Conservation (phyloP, 2,329 filamentous ascomycete genomes). For the Coccinonectria pachysandricola region DNA sequence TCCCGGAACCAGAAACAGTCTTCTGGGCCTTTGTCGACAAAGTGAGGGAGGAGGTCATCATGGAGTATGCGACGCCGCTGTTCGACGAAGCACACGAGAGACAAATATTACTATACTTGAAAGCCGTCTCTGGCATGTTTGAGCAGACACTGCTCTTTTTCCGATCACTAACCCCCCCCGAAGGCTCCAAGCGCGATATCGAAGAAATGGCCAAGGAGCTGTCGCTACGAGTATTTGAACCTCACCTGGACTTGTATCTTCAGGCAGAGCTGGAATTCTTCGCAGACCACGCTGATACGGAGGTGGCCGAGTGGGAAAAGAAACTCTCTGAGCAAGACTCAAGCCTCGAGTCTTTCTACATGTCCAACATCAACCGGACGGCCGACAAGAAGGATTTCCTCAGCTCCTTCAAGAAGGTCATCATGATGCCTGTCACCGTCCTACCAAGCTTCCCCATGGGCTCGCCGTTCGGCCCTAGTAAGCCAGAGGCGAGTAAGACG, state of each 20-base stretch:
- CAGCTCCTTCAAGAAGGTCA: conserved; percentile 93
- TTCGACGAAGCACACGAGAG: conserved; percentile 79
- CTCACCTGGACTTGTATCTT: conserved; percentile 86
- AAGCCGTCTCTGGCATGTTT: conserved; percentile 78
- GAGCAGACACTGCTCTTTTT: conserved; percentile 75
- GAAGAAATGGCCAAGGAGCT: conserved; percentile 56
- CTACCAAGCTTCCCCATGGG: conserved; percentile 58
- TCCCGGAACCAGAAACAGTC: conserved; percentile 60
- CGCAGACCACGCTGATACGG: conserved; percentile 60
- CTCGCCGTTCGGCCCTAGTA: conserved; percentile 44
- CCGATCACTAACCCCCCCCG: conserved; percentile 57
- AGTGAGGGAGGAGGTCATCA: conserved; percentile 71
- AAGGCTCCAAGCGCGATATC: conserved; percentile 49
- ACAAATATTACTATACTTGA: conserved; percentile 68
- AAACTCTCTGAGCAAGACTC: conserved; percentile 86
- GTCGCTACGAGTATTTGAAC: conserved; percentile 69
- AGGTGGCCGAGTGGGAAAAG: conserved; percentile 82
- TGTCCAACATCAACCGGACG: conserved; percentile 89
- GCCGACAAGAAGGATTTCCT: conserved; percentile 95
- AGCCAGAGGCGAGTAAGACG: conserved; percentile 19
- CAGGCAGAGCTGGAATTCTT: conserved; percentile 87
- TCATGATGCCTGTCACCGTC: conserved; percentile 97
- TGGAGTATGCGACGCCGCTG: conserved; percentile 74
- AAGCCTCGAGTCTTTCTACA: conserved; percentile 84
- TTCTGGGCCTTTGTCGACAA: conserved; percentile 73